These are phyloP conservation scores for Talaromyces albobiverticillius DNA, from an alignment of 2,329 filamentous ascomycete species.

Conservation along the genomic window DNA sequence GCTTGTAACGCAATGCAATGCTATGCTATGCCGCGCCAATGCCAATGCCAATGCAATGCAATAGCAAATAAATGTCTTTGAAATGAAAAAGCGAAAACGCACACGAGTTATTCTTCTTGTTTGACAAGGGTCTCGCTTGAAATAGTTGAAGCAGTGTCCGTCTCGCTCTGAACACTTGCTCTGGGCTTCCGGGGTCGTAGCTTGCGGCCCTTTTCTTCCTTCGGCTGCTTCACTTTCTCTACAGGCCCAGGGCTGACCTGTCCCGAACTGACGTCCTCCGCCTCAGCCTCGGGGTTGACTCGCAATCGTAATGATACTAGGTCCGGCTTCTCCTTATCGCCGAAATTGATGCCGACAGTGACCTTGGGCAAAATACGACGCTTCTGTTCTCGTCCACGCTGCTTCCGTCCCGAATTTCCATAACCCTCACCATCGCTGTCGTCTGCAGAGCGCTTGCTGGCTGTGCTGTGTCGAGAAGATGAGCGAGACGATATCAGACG, in stretches of 20 bases:
- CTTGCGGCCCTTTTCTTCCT: constrained; percentile 4
- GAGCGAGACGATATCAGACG: constrained; percentile 37
- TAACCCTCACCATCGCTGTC: constrained; percentile 37
- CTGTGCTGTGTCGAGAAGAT: constrained; percentile 40
- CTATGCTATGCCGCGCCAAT: no score
- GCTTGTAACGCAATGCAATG: constrained; percentile 2
- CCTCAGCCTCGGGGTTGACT: constrained; percentile 26
- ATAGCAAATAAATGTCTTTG: neutral
- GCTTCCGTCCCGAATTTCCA: constrained; percentile 6
- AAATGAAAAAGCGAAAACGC: constrained; percentile 4
- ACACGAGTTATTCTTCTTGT: neutral
- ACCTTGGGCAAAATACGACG: constrained; percentile 35
- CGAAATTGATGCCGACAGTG: constrained; percentile 37
- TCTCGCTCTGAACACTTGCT: neutral
- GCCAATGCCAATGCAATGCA: constrained; percentile 1
- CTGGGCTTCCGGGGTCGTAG: constrained; percentile 9
- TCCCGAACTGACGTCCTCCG: constrained; percentile 13
- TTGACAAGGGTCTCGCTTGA: constrained; percentile 6
- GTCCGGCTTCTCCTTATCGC: constrained; percentile 35
- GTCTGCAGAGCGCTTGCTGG: constrained; percentile 41
- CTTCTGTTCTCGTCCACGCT: constrained; percentile 27
- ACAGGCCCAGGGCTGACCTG: constrained; percentile 7
- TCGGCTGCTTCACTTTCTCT: neutral
- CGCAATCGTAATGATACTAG: constrained; percentile 35
- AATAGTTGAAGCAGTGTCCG: neutral